Evolutionary conservation across 75 land plant species (phyloP).

Genomic region (Adiantum capillusveneris): DNA sequence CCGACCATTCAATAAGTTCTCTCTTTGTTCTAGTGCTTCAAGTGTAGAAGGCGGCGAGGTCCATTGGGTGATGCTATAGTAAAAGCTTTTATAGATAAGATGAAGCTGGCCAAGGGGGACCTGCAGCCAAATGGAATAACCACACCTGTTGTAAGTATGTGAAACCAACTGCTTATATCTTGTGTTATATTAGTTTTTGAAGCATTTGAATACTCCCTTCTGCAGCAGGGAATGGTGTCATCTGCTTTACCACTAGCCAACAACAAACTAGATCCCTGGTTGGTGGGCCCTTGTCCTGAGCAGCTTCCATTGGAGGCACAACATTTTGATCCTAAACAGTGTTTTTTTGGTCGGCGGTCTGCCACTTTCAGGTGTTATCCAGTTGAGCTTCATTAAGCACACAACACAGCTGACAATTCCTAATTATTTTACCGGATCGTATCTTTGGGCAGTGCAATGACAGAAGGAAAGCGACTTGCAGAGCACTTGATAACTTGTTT

Average conservation of each 20-base stretch:
- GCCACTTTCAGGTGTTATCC: no score
- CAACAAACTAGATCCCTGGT: no score
- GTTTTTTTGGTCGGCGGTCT: no score
- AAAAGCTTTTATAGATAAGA: constrained; percentile 32
- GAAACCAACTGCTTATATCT: no score
- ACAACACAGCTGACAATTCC: no score
- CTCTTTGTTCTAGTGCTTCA: constrained; percentile 21
- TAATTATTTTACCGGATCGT: background rate
- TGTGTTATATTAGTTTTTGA: no score
- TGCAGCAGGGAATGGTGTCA: constrained; percentile 18
- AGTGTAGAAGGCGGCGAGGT: constrained; percentile 31
- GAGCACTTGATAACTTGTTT: constrained; percentile 36
- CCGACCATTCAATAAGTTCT: no score
- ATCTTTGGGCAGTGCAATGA: constrained; percentile 18
- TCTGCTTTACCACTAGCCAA: background rate
- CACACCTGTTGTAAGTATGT: constrained; percentile 4
- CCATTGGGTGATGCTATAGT: constrained; percentile 38
- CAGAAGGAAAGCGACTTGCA: constrained; percentile 32
- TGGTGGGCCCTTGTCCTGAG: no score
- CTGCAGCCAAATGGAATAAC: background rate
- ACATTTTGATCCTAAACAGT: no score
- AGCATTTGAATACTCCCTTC: background rate
- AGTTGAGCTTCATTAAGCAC: no score
- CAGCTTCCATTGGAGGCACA: no score
- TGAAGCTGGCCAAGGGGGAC: constrained; percentile 14